A percentile compares a stretch with the other conserved stretches of the same genome.
phyloP scores from a whole-genome alignment of 176 grass and related monocot species.

The Juncus effusus region DNA sequence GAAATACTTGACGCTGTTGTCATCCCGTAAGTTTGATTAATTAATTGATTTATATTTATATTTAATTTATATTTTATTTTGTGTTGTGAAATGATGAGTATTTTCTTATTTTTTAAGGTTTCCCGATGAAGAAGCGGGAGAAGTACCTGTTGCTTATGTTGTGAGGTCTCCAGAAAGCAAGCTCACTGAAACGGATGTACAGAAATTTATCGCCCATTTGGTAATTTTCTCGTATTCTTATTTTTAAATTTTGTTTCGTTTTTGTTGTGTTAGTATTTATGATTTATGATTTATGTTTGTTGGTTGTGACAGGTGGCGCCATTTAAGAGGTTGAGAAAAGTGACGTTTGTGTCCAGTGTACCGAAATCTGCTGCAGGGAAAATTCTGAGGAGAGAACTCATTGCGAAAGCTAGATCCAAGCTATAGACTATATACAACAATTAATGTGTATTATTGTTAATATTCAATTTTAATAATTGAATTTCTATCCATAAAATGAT shows the following conservation, averaged over 20 bases:
- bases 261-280: not conserved
- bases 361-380: conserved; percentile 79
- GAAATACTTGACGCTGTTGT: conserved; percentile 87
- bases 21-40: conserved; percentile 64
- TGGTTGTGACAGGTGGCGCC: conserved; percentile 46
- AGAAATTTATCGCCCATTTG: conserved; percentile 74
- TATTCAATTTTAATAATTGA: too few species aligned
- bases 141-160: conserved; percentile 86
- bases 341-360: conserved; percentile 63
- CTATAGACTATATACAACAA: conserved; percentile 27
- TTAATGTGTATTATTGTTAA: too few species aligned
- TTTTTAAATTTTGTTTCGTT: not conserved
- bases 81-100: conserved; percentile 9
- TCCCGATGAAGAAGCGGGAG: conserved; percentile 86
- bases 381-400: conserved; percentile 76
- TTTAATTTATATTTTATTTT: not conserved
- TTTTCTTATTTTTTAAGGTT: conserved; percentile 37
- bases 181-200: conserved; percentile 63
- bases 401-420: conserved; percentile 70
- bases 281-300: not conserved
- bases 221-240: conserved; percentile 24
- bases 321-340: conserved; percentile 74
- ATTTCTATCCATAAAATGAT: too few species aligned
- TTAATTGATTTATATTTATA: not conserved
- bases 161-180: conserved; percentile 64